Conservation (phyloP, 1,284 basidiomycete genomes). For the Pterula multifida region DNA sequence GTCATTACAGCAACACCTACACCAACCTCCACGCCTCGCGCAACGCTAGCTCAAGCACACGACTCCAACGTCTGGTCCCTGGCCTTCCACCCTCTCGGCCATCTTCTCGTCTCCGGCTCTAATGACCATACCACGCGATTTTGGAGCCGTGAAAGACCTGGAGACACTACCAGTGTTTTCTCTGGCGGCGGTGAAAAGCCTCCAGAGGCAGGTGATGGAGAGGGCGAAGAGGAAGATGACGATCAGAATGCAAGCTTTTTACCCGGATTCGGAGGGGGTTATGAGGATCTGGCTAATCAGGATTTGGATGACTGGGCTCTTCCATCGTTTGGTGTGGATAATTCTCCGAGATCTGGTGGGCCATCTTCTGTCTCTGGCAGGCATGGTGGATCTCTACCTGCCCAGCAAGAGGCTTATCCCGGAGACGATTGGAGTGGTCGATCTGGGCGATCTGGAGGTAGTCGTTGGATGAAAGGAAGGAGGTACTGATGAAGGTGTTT, state of each 20-base stretch:
- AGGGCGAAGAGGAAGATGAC: constrained; percentile 68
- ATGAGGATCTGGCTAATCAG: not conserved
- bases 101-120: constrained; percentile 83
- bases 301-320: not conserved
- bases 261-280: constrained; percentile 34
- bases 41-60: constrained; percentile 84
- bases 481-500: no score
- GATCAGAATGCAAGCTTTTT: constrained; percentile 30
- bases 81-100: constrained; percentile 91
- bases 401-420: constrained; percentile 30
- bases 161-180: constrained; percentile 59
- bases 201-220: constrained; percentile 56
- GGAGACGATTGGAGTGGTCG: constrained; percentile 9
- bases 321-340: constrained; percentile 6
- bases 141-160: constrained; percentile 85
- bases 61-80: constrained; percentile 96
- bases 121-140: constrained; percentile 98
- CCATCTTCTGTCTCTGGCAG: constrained; percentile 9
- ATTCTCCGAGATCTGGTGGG: not conserved
- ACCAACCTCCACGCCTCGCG: constrained; percentile 48
- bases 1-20: constrained; percentile 13
- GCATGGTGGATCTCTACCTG: constrained; percentile 23
- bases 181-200: constrained; percentile 70
- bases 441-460: constrained; percentile 6
- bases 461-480: no score